Conservation (phyloP, 768 basidiomycete genomes). For the Gloeophyllum trabeum region DNA sequence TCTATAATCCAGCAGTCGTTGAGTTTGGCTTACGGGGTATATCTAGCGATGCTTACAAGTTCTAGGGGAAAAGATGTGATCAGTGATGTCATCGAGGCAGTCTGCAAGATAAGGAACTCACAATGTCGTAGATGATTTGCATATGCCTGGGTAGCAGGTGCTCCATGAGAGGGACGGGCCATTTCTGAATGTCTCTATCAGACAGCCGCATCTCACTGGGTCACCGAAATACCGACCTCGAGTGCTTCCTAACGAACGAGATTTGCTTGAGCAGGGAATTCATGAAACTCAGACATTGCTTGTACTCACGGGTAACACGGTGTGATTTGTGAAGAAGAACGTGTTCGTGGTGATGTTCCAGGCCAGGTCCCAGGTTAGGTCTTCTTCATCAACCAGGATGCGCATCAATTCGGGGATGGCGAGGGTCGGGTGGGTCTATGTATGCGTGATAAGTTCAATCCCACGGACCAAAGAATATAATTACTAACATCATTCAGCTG, state of each 20-base stretch:
- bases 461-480: background rate
- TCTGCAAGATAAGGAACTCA: slow-evolving; percentile 25
- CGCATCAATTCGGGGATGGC: slow-evolving; percentile 95
- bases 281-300: background rate
- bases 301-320: slow-evolving; percentile 69
- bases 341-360: slow-evolving; percentile 87
- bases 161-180: slow-evolving; percentile 82
- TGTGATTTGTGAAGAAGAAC: slow-evolving; percentile 95
- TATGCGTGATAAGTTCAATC: slow-evolving; percentile 2
- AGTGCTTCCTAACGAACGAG: slow-evolving; percentile 49
- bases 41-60: slow-evolving; percentile 31
- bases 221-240: slow-evolving; percentile 23
- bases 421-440: slow-evolving; percentile 86
- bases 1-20: too few species aligned
- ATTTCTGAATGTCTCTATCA: slow-evolving; percentile 40
- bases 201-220: background rate
- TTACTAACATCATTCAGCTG: slow-evolving; percentile 82
- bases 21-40: too few species aligned
- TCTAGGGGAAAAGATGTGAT: slow-evolving; percentile 19
- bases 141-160: slow-evolving; percentile 75
- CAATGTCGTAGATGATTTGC: slow-evolving; percentile 89
- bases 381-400: slow-evolving; percentile 86
- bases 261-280: background rate
- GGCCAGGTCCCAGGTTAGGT: slow-evolving; percentile 69
- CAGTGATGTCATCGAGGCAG: too few species aligned